Evolutionary conservation across 208 protist genomes (phyloP).

Genomic region (Crithidia mellificae): DNA sequence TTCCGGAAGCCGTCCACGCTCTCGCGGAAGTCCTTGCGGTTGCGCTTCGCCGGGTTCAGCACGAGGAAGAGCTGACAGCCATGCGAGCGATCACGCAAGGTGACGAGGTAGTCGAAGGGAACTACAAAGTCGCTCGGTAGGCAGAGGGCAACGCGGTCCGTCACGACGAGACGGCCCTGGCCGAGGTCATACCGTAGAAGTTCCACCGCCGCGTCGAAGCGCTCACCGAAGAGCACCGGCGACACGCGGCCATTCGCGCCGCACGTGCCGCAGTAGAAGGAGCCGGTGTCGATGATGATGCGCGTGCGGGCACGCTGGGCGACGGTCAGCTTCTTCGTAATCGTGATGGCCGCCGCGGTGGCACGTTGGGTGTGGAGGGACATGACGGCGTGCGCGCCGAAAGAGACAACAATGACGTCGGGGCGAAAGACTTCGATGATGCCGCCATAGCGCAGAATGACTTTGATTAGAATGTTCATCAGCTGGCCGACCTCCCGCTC

Average conservation of each 20-base stretch:
- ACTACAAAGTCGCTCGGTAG: constrained; percentile 26
- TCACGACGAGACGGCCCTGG: constrained; percentile 25
- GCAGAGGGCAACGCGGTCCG: constrained; percentile 34
- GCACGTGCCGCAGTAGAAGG: constrained; percentile 74
- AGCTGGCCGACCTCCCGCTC: constrained; percentile 34
- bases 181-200: constrained; percentile 25
- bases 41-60: constrained; percentile 20
- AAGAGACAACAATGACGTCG: constrained; percentile 47
- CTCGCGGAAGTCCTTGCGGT: constrained; percentile 21
- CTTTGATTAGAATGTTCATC: constrained; percentile 36
- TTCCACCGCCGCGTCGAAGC: constrained; percentile 29
- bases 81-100: constrained; percentile 20
- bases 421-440: constrained; percentile 43
- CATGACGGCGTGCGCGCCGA: constrained; percentile 54
- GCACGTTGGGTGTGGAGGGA: constrained; percentile 63
- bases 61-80: constrained; percentile 43
- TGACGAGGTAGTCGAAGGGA: constrained; percentile 41
- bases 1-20: constrained; percentile 18
- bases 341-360: constrained; percentile 24
- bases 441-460: constrained; percentile 33
- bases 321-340: constrained; percentile 44
- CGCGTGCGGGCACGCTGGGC: constrained; percentile 27
- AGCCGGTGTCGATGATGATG: constrained; percentile 59
- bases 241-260: constrained; percentile 36
- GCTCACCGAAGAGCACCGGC: constrained; percentile 33